phyloP scores from a whole-genome alignment of 257 asterid genomes.

The Rubia yunnanensis region DNA sequence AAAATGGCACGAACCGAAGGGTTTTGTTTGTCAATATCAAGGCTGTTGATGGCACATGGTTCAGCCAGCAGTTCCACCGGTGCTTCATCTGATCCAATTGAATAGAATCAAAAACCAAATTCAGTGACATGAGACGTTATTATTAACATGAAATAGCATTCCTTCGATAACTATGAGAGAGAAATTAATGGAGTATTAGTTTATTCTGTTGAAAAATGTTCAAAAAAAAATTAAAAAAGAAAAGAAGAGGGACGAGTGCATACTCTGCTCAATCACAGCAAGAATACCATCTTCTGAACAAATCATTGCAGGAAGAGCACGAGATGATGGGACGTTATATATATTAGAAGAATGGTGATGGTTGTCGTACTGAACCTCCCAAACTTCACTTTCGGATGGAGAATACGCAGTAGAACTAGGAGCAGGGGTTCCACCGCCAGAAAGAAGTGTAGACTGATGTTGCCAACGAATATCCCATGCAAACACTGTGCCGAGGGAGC shows the following conservation, averaged over 20 bases:
- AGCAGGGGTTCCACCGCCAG: conserved; percentile 34
- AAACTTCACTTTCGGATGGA: conserved; percentile 69
- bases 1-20: conserved; percentile 48
- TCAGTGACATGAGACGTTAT: not conserved
- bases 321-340: conserved; percentile 45
- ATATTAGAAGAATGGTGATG: conserved; percentile 53
- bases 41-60: conserved; percentile 87
- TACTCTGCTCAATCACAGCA: conserved; percentile 77
- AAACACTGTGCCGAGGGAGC: conserved; percentile 84
- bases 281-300: conserved; percentile 98
- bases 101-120: not conserved
- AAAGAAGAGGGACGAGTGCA: conserved; percentile 1
- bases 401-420: conserved; percentile 32
- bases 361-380: conserved; percentile 91
- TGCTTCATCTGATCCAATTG: conserved; percentile 48
- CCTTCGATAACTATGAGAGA: not conserved
- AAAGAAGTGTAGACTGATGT: conserved; percentile 53
- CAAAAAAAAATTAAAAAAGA: too few relatives aligned
- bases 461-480: conserved; percentile 96
- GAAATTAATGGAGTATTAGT: not conserved
- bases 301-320: conserved; percentile 78
- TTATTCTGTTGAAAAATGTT: not conserved
- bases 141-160: not conserved
- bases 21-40: conserved; percentile 77
- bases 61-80: conserved; percentile 78